Percentiles rank a stretch among this genome's conserved stretches.
Conservation (phyloP, 1,284 basidiomycete genomes). For the Cryptococcus sp. region DNA sequence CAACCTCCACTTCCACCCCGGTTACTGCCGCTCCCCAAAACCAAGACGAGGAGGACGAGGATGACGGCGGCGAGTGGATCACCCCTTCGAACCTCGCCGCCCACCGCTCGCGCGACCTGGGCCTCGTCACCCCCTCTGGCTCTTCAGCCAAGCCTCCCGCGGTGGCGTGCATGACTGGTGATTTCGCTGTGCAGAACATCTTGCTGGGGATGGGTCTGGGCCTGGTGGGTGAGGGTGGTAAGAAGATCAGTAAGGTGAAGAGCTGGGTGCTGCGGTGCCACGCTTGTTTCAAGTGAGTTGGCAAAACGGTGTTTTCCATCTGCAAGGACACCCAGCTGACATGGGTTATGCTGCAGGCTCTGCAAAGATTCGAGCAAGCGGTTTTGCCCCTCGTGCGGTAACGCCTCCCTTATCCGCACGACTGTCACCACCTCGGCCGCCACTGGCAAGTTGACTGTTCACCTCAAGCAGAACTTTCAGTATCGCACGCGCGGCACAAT, state of each 20-base stretch:
- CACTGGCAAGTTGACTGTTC: conserved; percentile 63
- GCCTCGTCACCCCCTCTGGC: conserved; percentile 61
- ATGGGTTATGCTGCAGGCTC: conserved; percentile 58
- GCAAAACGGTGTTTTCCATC: neutral
- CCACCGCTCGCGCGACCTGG: conserved; percentile 85
- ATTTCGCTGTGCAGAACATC: conserved; percentile 99
- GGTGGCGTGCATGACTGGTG: conserved; percentile 92
- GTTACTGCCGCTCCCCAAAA: conserved; percentile 51
- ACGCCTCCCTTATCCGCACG: conserved; percentile 82
- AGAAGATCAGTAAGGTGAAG: conserved; percentile 83
- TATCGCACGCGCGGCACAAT: conserved; percentile 88
- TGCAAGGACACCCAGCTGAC: neutral
- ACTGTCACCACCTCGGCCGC: conserved; percentile 75
- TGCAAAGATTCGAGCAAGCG: conserved; percentile 94
- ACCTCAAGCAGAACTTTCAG: conserved; percentile 92
- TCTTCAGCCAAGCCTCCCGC: conserved; percentile 41
- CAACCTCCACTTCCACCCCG: conserved; percentile 8
- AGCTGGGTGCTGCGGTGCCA: conserved; percentile 97
- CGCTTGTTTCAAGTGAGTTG: conserved; percentile 93
- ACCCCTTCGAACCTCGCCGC: conserved; percentile 81
- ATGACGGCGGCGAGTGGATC: conserved; percentile 95
- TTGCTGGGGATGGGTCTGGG: conserved; percentile 91
- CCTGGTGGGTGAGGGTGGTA: conserved; percentile 87
- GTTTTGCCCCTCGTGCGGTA: conserved; percentile 97
- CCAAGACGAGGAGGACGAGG: conserved; percentile 54